phyloP scores from a whole-genome alignment of 78 protist genomes.

The Dictyostelium citrinum region DNA sequence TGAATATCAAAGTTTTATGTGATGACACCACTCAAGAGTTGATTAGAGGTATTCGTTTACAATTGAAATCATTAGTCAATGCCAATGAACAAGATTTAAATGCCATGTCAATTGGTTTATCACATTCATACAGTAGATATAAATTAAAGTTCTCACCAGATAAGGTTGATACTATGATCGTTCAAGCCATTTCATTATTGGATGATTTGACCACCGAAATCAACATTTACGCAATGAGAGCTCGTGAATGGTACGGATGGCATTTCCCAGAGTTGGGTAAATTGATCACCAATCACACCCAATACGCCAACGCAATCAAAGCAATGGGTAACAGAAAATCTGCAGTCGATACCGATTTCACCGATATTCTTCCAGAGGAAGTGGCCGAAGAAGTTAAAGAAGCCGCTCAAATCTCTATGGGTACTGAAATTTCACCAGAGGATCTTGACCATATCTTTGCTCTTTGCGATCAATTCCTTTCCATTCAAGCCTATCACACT shows the following conservation, averaged over 20 bases:
- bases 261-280: conserved; percentile 98
- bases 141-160: conserved; percentile 98
- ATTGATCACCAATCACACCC: conserved; percentile 89
- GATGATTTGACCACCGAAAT: conserved; percentile 99
- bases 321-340: conserved; percentile 83
- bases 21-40: conserved; percentile 86
- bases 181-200: conserved; percentile 97
- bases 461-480: conserved; percentile 91
- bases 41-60: conserved; percentile 92
- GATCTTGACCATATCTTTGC: conserved; percentile 92
- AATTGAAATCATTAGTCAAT: conserved; percentile 76
- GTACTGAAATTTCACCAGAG: conserved; percentile 56
- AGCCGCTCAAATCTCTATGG: conserved; percentile 95
- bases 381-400: conserved; percentile 84
- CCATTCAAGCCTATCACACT: conserved; percentile 89
- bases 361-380: conserved; percentile 91
- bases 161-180: conserved; percentile 98
- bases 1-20: conserved; percentile 44
- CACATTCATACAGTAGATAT: conserved; percentile 97
- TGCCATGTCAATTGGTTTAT: conserved; percentile 94
- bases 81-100: conserved; percentile 58
- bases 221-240: conserved; percentile 98
- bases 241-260: conserved; percentile 99
- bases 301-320: conserved; percentile 84
- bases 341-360: conserved; percentile 79